Evolutionary conservation across 2,329 filamentous ascomycete species (phyloP).

Genomic region (Phaeosphaeria sp.): DNA sequence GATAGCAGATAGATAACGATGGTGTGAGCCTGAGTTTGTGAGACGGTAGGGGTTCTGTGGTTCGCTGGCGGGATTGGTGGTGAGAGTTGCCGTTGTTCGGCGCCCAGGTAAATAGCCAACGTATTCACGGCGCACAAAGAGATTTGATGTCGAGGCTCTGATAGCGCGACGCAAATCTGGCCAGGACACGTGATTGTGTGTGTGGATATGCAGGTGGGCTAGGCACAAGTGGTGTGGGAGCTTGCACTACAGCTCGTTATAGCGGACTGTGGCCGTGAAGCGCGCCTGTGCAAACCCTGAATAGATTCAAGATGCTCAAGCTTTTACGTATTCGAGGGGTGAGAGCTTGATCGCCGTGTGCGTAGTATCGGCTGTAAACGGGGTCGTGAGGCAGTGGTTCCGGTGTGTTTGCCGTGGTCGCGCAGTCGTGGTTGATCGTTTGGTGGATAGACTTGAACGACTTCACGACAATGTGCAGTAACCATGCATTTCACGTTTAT

Average conservation of each 20-base stretch:
- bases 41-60: constrained; percentile 12
- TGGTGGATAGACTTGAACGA: not conserved
- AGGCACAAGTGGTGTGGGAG: not conserved
- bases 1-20: constrained; percentile 34
- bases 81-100: constrained; percentile 33
- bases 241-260: not conserved
- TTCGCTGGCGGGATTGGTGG: constrained; percentile 11
- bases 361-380: not conserved
- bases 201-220: constrained; percentile 28
- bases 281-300: constrained; percentile 1
- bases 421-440: constrained; percentile 1
- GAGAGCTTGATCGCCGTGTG: not conserved
- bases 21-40: constrained; percentile 24
- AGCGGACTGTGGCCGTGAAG: not conserved
- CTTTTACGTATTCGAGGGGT: constrained; percentile 1
- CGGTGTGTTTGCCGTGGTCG: not conserved
- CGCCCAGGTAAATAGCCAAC: constrained; percentile 23
- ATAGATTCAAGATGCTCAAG: not conserved
- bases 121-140: constrained; percentile 27
- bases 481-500: constrained; percentile 10
- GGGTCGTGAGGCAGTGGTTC: not conserved
- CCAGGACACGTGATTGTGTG: constrained; percentile 32
- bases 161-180: constrained; percentile 21
- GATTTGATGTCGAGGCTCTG: constrained; percentile 22
- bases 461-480: constrained; percentile 8